Percentiles rank a stretch among this genome's conserved stretches.
phyloP scores from a whole-genome alignment of 1,139 yeast species.

The Yamadazyma pseudoaaseri region DNA sequence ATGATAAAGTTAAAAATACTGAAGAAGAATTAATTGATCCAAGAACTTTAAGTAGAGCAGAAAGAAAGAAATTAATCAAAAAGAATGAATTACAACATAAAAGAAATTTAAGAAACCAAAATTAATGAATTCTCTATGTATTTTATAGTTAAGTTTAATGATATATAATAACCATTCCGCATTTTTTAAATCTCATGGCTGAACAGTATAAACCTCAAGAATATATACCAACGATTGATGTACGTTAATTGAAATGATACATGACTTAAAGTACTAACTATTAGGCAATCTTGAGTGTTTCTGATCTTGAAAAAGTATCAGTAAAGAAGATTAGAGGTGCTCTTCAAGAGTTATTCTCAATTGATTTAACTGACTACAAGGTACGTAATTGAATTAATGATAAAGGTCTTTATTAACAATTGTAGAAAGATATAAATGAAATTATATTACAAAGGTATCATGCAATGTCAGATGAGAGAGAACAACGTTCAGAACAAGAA shows the following conservation, averaged over 20 bases:
- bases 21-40: slow-evolving; percentile 82
- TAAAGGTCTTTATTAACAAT: not conserved
- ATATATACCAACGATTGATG: slow-evolving; percentile 70
- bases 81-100: slow-evolving; percentile 87
- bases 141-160: no score
- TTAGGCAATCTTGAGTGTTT: slow-evolving; percentile 71
- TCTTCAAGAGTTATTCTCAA: slow-evolving; percentile 62
- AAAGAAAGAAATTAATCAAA: slow-evolving; percentile 81
- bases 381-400: slow-evolving; percentile 24
- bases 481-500: slow-evolving; percentile 28
- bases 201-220: slow-evolving; percentile 15
- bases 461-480: slow-evolving; percentile 38
- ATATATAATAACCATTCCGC: slow-evolving; percentile 2
- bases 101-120: slow-evolving; percentile 58
- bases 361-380: slow-evolving; percentile 52
- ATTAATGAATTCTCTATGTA: slow-evolving; percentile 6
- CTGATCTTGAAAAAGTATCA: slow-evolving; percentile 69
- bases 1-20: slow-evolving; percentile 66
- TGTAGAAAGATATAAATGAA: slow-evolving; percentile 55
- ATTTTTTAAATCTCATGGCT: not conserved
- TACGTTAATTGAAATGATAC: slow-evolving; percentile 27
- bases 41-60: slow-evolving; percentile 73
- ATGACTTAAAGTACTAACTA: slow-evolving; percentile 11
- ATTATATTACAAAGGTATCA: slow-evolving; percentile 62
- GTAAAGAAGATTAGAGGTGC: slow-evolving; percentile 73